Evolutionary conservation across 106 monocot species (phyloP).

Genomic region (Vanilla planifolia): DNA sequence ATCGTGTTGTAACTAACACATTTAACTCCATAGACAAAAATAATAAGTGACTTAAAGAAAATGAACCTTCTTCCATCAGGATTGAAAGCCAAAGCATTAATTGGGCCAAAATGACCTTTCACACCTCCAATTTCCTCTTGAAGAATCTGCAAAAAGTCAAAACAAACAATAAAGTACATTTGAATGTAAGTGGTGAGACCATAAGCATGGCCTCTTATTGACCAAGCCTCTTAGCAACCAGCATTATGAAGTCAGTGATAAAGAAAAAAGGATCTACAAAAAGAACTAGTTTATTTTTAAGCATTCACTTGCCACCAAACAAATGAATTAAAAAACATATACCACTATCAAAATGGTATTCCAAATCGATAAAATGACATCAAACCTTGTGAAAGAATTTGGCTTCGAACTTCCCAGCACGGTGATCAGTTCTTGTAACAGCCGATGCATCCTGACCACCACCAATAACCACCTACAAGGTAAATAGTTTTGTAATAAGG

Average conservation of each 20-base stretch:
- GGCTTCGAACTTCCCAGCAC: constrained; percentile 95
- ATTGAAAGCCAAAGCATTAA: constrained; percentile 94
- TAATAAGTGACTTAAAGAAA: no score
- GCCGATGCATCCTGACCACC: constrained; percentile 92
- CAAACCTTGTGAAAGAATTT: constrained; percentile 95
- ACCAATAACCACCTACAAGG: constrained; percentile 75
- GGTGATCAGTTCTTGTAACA: constrained; percentile 86
- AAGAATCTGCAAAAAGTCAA: constrained; percentile 50
- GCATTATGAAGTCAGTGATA: no score
- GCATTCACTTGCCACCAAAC: no score
- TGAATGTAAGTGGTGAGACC: no score
- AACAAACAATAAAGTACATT: no score
- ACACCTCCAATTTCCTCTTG: constrained; percentile 98
- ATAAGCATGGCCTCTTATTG: no score
- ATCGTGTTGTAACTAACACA: no score
- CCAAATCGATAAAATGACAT: background rate
- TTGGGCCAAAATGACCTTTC: constrained; percentile 97
- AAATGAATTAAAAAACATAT: background rate
- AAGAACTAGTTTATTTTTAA: no score
- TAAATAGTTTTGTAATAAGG: background rate
- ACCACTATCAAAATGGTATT: background rate
- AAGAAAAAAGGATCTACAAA: no score
- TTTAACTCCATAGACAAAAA: no score
- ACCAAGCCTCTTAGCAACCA: no score
- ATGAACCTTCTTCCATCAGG: constrained; percentile 89